Evolutionary conservation across 2,329 filamentous ascomycete genomes (phyloP).

Genomic region (Graphilbum fragrans): DNA sequence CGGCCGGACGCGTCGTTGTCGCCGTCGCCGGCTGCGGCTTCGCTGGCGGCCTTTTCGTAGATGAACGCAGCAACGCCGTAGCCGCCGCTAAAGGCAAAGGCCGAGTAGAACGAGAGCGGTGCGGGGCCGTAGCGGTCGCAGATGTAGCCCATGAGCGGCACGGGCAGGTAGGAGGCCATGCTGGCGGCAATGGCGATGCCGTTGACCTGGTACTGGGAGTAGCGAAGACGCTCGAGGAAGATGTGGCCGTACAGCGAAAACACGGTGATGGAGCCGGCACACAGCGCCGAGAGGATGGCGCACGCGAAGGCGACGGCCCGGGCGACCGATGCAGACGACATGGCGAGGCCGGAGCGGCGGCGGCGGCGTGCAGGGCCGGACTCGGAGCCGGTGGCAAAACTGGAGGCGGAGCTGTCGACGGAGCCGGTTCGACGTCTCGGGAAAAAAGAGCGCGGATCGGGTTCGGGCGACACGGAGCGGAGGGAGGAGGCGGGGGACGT

Average conservation of each 20-base stretch:
- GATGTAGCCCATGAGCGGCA: slow-evolving; percentile 77
- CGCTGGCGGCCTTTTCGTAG: slow-evolving; percentile 42
- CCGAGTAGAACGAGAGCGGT: slow-evolving; percentile 61
- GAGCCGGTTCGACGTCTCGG: no score
- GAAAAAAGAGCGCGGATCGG: background rate
- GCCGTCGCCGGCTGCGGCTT: slow-evolving; percentile 15
- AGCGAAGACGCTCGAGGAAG: slow-evolving; percentile 75
- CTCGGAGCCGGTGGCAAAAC: no score
- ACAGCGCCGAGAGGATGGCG: slow-evolving; percentile 50
- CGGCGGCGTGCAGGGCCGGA: background rate
- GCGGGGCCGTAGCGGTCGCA: slow-evolving; percentile 82
- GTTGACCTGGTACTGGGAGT: slow-evolving; percentile 88
- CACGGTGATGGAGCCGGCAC: slow-evolving; percentile 81
- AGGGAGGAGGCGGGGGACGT: slow-evolving; percentile 5
- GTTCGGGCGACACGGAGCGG: slow-evolving; percentile 4
- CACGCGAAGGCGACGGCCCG: slow-evolving; percentile 38
- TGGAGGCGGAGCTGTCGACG: no score
- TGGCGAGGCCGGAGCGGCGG: background rate
- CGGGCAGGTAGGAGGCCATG: slow-evolving; percentile 82
- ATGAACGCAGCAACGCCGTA: slow-evolving; percentile 75
- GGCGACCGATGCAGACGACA: slow-evolving; percentile 14
- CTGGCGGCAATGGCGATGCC: slow-evolving; percentile 77
- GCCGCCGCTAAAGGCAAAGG: slow-evolving; percentile 62
- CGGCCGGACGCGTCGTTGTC: slow-evolving; percentile 31
- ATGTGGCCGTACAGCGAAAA: slow-evolving; percentile 91